These are phyloP conservation scores for Byssothecium circinans DNA, from an alignment of 2,329 filamentous ascomycete genomes.

Conservation along the genomic window DNA sequence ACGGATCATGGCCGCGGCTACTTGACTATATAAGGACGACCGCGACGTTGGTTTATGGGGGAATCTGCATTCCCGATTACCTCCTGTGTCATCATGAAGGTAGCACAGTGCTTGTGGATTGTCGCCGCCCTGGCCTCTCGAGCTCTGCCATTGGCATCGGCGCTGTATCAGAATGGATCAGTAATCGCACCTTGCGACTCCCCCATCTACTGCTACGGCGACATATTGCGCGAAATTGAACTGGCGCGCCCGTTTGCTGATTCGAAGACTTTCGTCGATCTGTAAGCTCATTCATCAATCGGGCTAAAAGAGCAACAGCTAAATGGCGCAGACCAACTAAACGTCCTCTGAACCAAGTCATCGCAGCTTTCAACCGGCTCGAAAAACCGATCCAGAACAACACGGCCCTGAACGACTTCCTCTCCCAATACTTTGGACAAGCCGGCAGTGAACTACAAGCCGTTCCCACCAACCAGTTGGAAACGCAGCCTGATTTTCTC, in stretches of 20 bases:
- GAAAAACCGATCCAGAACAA: constrained; percentile 65
- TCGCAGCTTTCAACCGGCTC: constrained; percentile 62
- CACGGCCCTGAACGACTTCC: constrained; percentile 62
- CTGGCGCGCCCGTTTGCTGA: constrained; percentile 65
- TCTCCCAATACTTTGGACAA: constrained; percentile 64
- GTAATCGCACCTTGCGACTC: constrained; percentile 67
- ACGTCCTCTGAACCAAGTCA: constrained; percentile 61
- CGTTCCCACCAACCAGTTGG: constrained; percentile 55
- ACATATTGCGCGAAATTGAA: constrained; percentile 64
- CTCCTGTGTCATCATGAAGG: not conserved
- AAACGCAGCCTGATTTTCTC: constrained; percentile 62
- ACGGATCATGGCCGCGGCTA: not conserved
- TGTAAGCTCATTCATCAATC: constrained; percentile 24
- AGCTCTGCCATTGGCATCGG: constrained; percentile 32
- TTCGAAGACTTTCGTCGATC: constrained; percentile 71
- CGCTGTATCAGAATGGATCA: constrained; percentile 63
- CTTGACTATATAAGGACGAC: not conserved
- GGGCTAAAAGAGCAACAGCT: not conserved
- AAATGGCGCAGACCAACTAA: constrained; percentile 58
- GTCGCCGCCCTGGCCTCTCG: not conserved
- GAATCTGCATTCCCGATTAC: not conserved
- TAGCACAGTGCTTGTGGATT: not conserved
- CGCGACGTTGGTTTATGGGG: not conserved
- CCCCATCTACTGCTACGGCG: constrained; percentile 67
- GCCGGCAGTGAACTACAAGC: constrained; percentile 65